Percentiles rank a stretch among this genome's conserved stretches.
These are phyloP conservation scores for Penicillium manginii DNA, from an alignment of 495 filamentous ascomycete genomes.

Conservation along the genomic window DNA sequence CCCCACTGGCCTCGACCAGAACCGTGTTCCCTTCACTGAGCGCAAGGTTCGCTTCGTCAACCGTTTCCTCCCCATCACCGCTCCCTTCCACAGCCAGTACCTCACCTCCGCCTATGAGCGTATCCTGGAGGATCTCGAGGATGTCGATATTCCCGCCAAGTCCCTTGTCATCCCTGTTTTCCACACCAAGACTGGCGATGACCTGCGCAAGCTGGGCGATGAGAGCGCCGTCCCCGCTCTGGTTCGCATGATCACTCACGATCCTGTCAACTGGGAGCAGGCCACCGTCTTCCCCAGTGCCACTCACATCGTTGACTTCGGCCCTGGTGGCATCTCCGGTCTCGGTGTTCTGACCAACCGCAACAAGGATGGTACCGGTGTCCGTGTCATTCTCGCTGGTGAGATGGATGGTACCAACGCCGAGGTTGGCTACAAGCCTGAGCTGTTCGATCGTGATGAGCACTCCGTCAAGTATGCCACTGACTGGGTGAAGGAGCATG, in stretches of 20 bases:
- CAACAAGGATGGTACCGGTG: slow-evolving; percentile 97
- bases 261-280: slow-evolving; percentile 92
- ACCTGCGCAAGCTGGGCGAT: slow-evolving; percentile 68
- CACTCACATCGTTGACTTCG: slow-evolving; percentile 95
- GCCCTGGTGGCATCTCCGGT: slow-evolving; percentile 93
- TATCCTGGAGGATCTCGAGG: slow-evolving; percentile 84
- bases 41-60: slow-evolving; percentile 96
- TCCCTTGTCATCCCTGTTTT: slow-evolving; percentile 81
- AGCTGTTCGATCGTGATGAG: slow-evolving; percentile 94
- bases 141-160: slow-evolving; percentile 69
- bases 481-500: slow-evolving; percentile 98
- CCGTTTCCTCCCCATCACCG: slow-evolving; percentile 95
- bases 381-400: slow-evolving; percentile 91
- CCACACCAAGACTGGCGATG: slow-evolving; percentile 82
- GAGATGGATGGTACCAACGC: slow-evolving; percentile 84
- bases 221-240: slow-evolving; percentile 76
- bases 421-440: slow-evolving; percentile 95
- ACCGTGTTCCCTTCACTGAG: slow-evolving; percentile 89
- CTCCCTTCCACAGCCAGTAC: slow-evolving; percentile 97
- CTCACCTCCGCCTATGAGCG: slow-evolving; percentile 76
- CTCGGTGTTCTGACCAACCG: slow-evolving; percentile 96
- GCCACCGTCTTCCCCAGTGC: slow-evolving; percentile 86
- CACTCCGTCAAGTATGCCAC: slow-evolving; percentile 92
- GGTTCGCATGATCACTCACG: slow-evolving; percentile 89
- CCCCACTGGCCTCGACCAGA: slow-evolving; percentile 94